Conservation (phyloP, 345 rosid species). For the Lepidium didymum region DNA sequence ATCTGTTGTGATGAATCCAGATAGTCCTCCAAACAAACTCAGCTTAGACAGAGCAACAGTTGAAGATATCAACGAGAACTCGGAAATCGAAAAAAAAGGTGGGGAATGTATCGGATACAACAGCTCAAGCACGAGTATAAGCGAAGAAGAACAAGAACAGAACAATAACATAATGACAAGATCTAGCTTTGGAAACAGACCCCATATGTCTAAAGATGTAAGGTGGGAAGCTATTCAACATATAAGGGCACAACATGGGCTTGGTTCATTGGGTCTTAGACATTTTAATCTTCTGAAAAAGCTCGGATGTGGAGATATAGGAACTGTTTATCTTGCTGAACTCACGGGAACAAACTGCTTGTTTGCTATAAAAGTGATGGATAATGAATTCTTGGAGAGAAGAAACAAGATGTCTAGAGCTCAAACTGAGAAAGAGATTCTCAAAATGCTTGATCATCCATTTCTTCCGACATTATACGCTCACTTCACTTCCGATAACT, state of each 20-base stretch:
- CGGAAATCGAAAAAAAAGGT: constrained; percentile 48
- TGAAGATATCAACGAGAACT: constrained; percentile 28
- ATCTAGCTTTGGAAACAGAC: constrained; percentile 82
- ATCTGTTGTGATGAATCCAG: constrained; percentile 34
- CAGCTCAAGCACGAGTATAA: constrained; percentile 77
- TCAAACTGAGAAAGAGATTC: constrained; percentile 86
- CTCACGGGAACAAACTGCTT: constrained; percentile 66
- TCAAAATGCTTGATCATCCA: constrained; percentile 90
- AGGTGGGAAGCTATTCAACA: constrained; percentile 89
- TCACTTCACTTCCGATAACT: constrained; percentile 81
- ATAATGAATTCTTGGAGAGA: constrained; percentile 79
- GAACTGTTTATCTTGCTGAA: constrained; percentile 94
- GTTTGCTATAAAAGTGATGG: constrained; percentile 97
- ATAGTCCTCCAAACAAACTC: constrained; percentile 34
- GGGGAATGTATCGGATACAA: constrained; percentile 65
- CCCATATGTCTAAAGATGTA: constrained; percentile 90
- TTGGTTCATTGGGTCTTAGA: constrained; percentile 53
- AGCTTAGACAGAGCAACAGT: constrained; percentile 20
- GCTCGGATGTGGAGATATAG: constrained; percentile 97
- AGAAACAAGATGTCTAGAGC: constrained; percentile 95
- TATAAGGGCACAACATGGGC: constrained; percentile 52
- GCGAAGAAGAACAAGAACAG: constrained; percentile 65
- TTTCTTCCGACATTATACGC: constrained; percentile 86
- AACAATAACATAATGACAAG: constrained; percentile 41
- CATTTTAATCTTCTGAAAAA: constrained; percentile 85